phyloP scores from a whole-genome alignment of 1,139 yeast genomes.

The Magnusiomyces suaveolens region DNA sequence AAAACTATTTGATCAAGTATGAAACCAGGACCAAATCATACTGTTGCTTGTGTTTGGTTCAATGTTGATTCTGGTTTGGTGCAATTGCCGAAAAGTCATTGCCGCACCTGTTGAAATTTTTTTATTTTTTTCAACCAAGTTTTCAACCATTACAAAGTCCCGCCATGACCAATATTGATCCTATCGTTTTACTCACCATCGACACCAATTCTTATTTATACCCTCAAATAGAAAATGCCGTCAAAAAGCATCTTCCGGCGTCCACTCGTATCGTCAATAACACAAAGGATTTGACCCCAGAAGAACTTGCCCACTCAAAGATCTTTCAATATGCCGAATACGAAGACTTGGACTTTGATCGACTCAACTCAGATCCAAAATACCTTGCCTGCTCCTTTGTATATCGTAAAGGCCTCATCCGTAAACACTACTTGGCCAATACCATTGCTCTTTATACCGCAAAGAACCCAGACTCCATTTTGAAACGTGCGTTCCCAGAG shows the following conservation, averaged over 20 bases:
- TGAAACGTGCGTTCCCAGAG: constrained; percentile 57
- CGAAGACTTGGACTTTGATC: constrained; percentile 75
- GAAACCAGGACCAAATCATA: too few species aligned
- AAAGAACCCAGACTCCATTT: constrained; percentile 61
- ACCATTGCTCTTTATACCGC: constrained; percentile 64
- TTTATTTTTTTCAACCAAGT: too few species aligned
- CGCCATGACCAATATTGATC: neutral
- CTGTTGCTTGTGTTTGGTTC: too few species aligned
- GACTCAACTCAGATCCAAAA: constrained; percentile 36
- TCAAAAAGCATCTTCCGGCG: constrained; percentile 22
- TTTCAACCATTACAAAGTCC: too few species aligned
- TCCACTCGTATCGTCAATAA: neutral
- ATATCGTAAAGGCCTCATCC: constrained; percentile 69
- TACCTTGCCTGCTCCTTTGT: constrained; percentile 75
- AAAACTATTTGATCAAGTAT: too few species aligned
- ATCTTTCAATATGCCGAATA: constrained; percentile 80
- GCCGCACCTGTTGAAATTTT: too few species aligned
- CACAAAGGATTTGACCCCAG: constrained; percentile 8
- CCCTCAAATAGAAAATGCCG: constrained; percentile 43
- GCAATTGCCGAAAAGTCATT: too few species aligned
- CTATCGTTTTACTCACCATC: constrained; percentile 23
- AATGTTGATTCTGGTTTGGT: too few species aligned
- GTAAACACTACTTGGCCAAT: constrained; percentile 80
- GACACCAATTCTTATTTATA: constrained; percentile 46
- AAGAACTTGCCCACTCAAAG: constrained; percentile 22